Base-by-base conservation (phyloP, 2,329 filamentous ascomycete species). In the Pestalotiopsis fici region DNA sequence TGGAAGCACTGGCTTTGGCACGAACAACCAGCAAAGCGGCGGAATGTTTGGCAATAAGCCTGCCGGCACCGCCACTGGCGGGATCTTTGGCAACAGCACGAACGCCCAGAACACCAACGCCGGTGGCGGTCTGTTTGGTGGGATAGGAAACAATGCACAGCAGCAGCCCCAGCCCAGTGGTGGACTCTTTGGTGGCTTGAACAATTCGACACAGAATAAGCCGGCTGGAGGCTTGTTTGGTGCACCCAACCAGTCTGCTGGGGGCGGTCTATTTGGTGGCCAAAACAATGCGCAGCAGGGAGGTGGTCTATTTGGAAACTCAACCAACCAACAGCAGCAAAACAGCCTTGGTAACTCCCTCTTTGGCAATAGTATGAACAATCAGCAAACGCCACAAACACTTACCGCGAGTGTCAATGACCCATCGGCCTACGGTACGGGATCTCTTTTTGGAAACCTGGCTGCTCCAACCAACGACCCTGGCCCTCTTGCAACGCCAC, bases 401-500 rank as follows among this genome's bases (percentile, higher is more conserved):
- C 83, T 97, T 67, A 94, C 92, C 39, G 91, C 94, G 4, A 96
- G 93, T 69, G 88, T 97, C 66, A 90, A 90, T 68, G 94, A 95
- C 71, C 86, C 90, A n/a, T 94, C 93, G 64, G 95, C 97, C 0
- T 99, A 97, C 75, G 96, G 96, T 54, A 94, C 93, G 65, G 89
- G 93, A 59, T 93, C 94, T 1, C 86, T 99, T 23, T 98, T 98
- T 79, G 88, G 90, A 37, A 91, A 90, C 65, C 83, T 98, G 18
- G 85, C 85, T 72, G 55, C 47, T 31, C 63, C 63, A 18, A 86
- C 77, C 76, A 90, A 76, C 81, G 93, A 94, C 74, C 93, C 94
- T 3, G 96, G 96, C 2, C 96, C 97, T 3, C 86, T 99, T 71
- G 96, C 95, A 9, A 98, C 95, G 0, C 96, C 97, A 0, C 85